Evolutionary conservation across 2,329 filamentous ascomycete species (phyloP), one percentile per base, ranked within the genome.

Genomic region (Talaromyces verruculosus): DNA sequence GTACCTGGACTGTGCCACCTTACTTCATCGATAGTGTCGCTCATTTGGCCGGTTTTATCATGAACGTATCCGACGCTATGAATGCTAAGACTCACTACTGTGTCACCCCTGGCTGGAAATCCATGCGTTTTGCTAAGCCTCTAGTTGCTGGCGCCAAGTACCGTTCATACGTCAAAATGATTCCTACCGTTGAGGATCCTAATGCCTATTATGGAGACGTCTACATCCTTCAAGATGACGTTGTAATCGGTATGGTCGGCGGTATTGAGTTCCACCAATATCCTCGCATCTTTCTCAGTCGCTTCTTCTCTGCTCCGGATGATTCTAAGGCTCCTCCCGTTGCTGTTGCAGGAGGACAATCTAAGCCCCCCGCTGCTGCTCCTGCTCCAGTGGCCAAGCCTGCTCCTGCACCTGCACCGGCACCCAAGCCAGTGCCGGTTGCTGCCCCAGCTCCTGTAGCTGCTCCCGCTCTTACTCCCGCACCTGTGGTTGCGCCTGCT

Each of bases 301-400:
- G 74, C 1, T 81, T 82, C 72, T 81, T 82, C 71, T 78, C 76
- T 7, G 67, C 75, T 1, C 71, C 74, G 1, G 76, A 78, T 43
- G 45, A 25, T 5, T 25, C 45, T 13, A 47, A 47, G 45, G 45
- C 45, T 25, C 45, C 45, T 47, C 45, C 45, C 4, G 19, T 47
- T 25, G 45, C 43, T 47, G 43, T 47, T 47, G 43, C 43, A 47
- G 43, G 43, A 47, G 43, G 19, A 47, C 43, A 47, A 47, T 47
- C 43, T 6, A 47, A 47, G 19, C 43, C 43, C 19, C 19, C 6
- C 6, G 43, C 19, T 22, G 43, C 10, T 25, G 43, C 19, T 47
- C 19, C 43, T 22, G 43, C 19, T 45, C 7, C n/a, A 45, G n/a
- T 45, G 17, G 8, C n/a, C 7, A 45, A 45, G 41, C n/a, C 41